Base-by-base conservation (phyloP, 441 rosid species). In the Eutrema salsugineum region DNA sequence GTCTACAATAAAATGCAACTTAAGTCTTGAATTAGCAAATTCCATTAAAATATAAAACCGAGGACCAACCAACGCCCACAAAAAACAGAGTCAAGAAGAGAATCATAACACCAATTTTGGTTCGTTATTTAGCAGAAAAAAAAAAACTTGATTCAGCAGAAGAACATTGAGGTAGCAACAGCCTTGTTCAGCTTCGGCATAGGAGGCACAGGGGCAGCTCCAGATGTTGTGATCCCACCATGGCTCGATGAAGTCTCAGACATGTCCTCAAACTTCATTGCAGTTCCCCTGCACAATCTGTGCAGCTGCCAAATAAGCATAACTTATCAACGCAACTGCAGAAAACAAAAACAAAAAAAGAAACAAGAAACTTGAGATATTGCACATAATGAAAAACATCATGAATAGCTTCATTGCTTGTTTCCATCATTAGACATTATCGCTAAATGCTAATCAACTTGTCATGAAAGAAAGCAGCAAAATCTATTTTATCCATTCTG, bases 271-370 rank as follows among this genome's bases (percentile, higher is more conserved):
- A 76, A 85, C 73, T 87, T 87, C 39, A 84, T 65, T 14, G 80
- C 82, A 11, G 77, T 76, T 7, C 70, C 69, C 80, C n/a, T n/a
- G n/a, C n/a, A n/a, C n/a, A n/a, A 86, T 43, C 70, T 87, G 92
- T 7, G 75, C 44, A 1, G 94, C 90, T 0, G 91, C 91, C 63
- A 83, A 47, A 63, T 87, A 88, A 1, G 91, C 90, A 10, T 87
- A 87, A 71, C 85, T 76, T 3, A 88, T 70, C 0, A 87, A 88
- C 15, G 90, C 90, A 66, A 83, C 91, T 84, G 83, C 74, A 77
- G 17, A 11, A 9, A 35, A 8, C 32, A 35, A 10, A 42, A 50
- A 7, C 11, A 1, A 2, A 20, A 20, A 20, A 20, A 20, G 2
- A 20, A 20, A 20, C 22, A 20, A 20, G 27, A 22, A 61, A 24